phyloP scores from a whole-genome alignment of 2,329 filamentous ascomycete species.

The Fusarium tupiense region DNA sequence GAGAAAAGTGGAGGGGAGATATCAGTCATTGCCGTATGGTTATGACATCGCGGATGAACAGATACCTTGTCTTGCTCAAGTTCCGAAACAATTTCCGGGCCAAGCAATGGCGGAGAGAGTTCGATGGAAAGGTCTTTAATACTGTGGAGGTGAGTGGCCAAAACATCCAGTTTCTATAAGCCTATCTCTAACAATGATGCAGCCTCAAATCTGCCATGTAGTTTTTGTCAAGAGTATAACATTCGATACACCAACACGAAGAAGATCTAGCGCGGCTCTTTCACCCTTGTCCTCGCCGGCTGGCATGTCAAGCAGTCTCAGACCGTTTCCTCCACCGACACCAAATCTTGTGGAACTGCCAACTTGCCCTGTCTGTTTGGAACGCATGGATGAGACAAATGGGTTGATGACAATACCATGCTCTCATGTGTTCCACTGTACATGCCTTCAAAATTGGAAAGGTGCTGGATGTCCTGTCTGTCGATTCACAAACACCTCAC shows the following conservation, averaged over 20 bases:
- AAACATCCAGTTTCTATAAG: neutral
- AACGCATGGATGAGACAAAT: conserved; percentile 98
- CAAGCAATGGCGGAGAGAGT: conserved; percentile 81
- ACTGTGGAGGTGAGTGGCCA: conserved; percentile 75
- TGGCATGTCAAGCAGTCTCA: conserved; percentile 57
- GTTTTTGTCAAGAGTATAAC: conserved; percentile 94
- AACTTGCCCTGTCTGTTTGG: conserved; percentile 94
- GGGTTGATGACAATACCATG: conserved; percentile 95
- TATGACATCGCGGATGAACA: conserved; percentile 85
- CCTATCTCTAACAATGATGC: conserved; percentile 25
- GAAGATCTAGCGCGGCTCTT: conserved; percentile 62
- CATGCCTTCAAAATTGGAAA: conserved; percentile 95
- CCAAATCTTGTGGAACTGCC: conserved; percentile 90
- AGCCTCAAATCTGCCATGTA: conserved; percentile 92
- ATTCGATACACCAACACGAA: conserved; percentile 72
- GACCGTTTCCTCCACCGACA: conserved; percentile 73
- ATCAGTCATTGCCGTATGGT: conserved; percentile 97
- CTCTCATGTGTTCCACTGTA: conserved; percentile 97
- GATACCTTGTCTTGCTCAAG: conserved; percentile 96
- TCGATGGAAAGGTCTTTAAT: conserved; percentile 94
- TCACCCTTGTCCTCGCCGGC: conserved; percentile 64
- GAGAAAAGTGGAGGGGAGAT: conserved; percentile 83
- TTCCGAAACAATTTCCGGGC: conserved; percentile 82
- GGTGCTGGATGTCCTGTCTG: conserved; percentile 95
- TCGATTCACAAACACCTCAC: conserved; percentile 75